Evolutionary conservation across 768 basidiomycete species (phyloP), one percentile per base, ranked within the genome.

Genomic region (Plicaturopsis crispa): DNA sequence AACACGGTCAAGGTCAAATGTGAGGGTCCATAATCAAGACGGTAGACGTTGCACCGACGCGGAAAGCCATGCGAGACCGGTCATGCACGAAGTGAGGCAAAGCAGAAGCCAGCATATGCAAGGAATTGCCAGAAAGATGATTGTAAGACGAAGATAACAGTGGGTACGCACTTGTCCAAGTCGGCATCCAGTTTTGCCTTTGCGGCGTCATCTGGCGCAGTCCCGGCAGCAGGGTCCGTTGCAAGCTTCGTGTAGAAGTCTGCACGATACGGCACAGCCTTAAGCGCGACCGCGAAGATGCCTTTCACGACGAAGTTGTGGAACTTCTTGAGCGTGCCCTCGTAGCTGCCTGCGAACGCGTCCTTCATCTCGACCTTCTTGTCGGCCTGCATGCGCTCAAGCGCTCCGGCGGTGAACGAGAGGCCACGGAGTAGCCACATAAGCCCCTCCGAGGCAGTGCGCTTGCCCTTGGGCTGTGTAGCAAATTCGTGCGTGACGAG

Each of bases 361-460:
- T 91, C 85, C 33, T 66, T 55, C 8, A 8, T 28, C 40, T 75
- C 70, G 10, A 31, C 39, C 2, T 54, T 53, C 32, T 74, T 66
- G 59, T 93, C 73, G 3, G 63, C 68, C 50, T 90, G 84, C 0
- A 82, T 74, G 32, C 70, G 64, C 46, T 84, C 72, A 18, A 99
- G 75, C 1, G 85, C 85, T 40, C 74, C 68, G 61, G 81, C 78
- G 23, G 94, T 99, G 68, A 99, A 99, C 20, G 78, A 75, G 37
- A 93, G 75, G 3, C 91, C 96, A 21, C 92, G 80, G 34, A 92
- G 72, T 35, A 99, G 74, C 96, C 96, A 99, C 62, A 97, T 63
- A 39, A 97, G 72, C 12, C 90, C 92, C 53, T 93, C 84, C 0
- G 93, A 96, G 2, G 94, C 90, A 1, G 75, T 72, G 12, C 77